phyloP scores from a whole-genome alignment of 306 rosid genomes.

The Ceratonia siliqua region DNA sequence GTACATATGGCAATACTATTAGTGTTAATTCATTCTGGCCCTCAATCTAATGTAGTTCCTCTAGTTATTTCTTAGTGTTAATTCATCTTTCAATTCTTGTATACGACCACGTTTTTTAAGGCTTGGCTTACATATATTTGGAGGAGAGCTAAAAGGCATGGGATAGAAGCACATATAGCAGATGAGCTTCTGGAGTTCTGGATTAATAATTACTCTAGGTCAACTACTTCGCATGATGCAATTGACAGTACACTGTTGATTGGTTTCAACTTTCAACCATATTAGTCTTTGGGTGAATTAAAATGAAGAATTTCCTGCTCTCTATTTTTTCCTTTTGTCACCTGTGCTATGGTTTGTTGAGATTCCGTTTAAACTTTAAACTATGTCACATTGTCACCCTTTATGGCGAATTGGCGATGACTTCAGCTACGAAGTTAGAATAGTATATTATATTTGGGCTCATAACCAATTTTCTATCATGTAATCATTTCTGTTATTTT shows the following conservation, averaged over 20 bases:
- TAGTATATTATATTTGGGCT: no score
- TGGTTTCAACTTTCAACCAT: constrained; percentile 5
- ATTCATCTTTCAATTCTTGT: background rate
- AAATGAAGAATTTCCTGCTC: background rate
- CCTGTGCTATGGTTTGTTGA: no score
- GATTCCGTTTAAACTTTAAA: no score
- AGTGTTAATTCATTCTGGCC: background rate
- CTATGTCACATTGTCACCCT: no score
- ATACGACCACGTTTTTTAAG: constrained; percentile 42
- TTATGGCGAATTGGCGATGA: no score
- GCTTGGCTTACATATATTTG: constrained; percentile 96
- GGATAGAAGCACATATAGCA: constrained; percentile 74
- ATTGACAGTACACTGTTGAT: constrained; percentile 64
- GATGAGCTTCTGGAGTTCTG: constrained; percentile 73
- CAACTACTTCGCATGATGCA: constrained; percentile 68
- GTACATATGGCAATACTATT: constrained; percentile 40
- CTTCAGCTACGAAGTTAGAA: no score
- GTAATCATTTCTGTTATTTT: background rate
- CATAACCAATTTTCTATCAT: no score
- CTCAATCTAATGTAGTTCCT: background rate
- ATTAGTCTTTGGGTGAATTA: background rate
- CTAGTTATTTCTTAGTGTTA: background rate
- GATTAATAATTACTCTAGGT: constrained; percentile 56
- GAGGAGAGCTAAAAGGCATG: constrained; percentile 67
- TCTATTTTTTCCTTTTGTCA: no score